These are phyloP conservation scores for Pythium scleroteichum DNA, from an alignment of 352 stramenopile species.

Conservation along the genomic window DNA sequence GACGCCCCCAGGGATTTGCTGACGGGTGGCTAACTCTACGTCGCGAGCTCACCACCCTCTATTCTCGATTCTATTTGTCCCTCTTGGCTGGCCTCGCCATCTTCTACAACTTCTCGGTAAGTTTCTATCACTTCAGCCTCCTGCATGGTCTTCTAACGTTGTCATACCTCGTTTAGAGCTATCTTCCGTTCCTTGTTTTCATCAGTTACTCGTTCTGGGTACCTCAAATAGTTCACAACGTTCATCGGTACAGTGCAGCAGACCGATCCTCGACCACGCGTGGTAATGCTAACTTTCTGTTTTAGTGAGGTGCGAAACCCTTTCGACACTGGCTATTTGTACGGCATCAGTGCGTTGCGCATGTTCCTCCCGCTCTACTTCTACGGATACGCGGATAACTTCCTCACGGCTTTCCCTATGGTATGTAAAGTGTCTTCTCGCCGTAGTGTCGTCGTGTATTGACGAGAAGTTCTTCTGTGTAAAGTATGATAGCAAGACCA, in stretches of 20 bases:
- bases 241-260: conserved; percentile 62
- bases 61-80: conserved; percentile 95
- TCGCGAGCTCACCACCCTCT: conserved; percentile 92
- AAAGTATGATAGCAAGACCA: conserved; percentile 78
- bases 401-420: conserved; percentile 86
- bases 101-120: conserved; percentile 91
- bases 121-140: no score
- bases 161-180: conserved; percentile 48
- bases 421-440: conserved; percentile 28
- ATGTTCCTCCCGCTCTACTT: conserved; percentile 96
- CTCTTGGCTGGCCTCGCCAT: conserved; percentile 89
- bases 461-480: not conserved
- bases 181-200: conserved; percentile 90
- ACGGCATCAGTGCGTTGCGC: conserved; percentile 93
- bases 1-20: conserved; percentile 83
- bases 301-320: conserved; percentile 90
- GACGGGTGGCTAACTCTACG: conserved; percentile 89
- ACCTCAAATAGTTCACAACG: conserved; percentile 97
- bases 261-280: no score
- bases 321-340: conserved; percentile 94
- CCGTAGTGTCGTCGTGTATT: not conserved
- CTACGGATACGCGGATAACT: conserved; percentile 93
- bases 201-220: conserved; percentile 98
- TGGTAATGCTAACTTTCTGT: not conserved
- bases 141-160: not conserved